These are phyloP conservation scores for Hypsizygus ulmarius DNA, from an alignment of 1,284 basidiomycete genomes.

Conservation along the genomic window DNA sequence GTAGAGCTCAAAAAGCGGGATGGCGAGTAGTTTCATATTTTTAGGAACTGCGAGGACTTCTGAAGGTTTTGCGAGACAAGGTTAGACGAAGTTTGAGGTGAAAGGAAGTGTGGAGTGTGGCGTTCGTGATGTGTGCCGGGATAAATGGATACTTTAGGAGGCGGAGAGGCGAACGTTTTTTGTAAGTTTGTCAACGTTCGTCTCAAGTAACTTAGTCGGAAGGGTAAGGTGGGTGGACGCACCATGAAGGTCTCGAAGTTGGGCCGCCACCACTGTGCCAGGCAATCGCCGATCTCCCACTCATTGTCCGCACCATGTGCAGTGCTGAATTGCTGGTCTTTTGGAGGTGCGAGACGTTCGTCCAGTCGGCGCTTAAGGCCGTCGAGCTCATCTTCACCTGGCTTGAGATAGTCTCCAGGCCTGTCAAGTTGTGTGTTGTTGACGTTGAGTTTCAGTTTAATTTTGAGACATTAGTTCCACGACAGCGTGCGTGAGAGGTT, in stretches of 20 bases:
- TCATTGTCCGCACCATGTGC: slow-evolving; percentile 78
- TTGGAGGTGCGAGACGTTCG: slow-evolving; percentile 81
- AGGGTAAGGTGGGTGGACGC: slow-evolving; percentile 32
- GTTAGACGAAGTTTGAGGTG: neutral
- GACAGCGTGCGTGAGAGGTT: neutral
- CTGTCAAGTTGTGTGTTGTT: slow-evolving; percentile 38
- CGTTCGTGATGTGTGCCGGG: slow-evolving; percentile 94
- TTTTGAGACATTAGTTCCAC: neutral
- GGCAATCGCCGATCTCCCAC: slow-evolving; percentile 94
- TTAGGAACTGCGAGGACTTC: slow-evolving; percentile 95
- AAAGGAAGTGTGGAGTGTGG: slow-evolving; percentile 39
- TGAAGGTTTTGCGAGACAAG: slow-evolving; percentile 31
- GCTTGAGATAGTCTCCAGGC: slow-evolving; percentile 97
- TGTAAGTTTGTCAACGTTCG: neutral
- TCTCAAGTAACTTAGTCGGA: neutral
- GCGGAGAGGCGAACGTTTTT: neutral
- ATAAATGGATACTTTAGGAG: slow-evolving; percentile 88
- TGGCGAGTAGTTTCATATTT: slow-evolving; percentile 97
- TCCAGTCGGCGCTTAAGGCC: slow-evolving; percentile 88
- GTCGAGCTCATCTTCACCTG: slow-evolving; percentile 89
- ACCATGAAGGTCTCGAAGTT: slow-evolving; percentile 99
- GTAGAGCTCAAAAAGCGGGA: slow-evolving; percentile 95
- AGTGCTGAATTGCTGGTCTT: slow-evolving; percentile 61
- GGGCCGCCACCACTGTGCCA: slow-evolving; percentile 96
- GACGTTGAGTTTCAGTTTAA: neutral